These are phyloP conservation scores for Meripilus lineatus DNA, from an alignment of 1,284 basidiomycete genomes.

Conservation along the genomic window DNA sequence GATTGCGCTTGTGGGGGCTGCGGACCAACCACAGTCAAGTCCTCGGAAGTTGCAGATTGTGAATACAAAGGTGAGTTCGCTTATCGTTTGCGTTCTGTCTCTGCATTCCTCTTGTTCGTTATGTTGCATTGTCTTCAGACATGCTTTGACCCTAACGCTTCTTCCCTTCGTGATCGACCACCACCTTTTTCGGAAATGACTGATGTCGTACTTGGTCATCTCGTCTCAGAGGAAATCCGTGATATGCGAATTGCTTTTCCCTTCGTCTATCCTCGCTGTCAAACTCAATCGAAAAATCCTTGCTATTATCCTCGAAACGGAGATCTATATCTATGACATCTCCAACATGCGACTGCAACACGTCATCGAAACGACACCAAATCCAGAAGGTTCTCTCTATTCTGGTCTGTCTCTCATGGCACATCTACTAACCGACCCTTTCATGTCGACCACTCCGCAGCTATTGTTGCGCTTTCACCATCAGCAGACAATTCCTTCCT, in stretches of 20 bases:
- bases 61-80: slow-evolving; percentile 83
- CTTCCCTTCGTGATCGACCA: neutral
- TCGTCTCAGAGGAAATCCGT: slow-evolving; percentile 70
- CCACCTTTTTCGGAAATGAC: no score
- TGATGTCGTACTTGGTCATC: no score
- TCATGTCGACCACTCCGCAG: slow-evolving; percentile 35
- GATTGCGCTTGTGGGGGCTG: slow-evolving; percentile 93
- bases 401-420: neutral
- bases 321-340: slow-evolving; percentile 99
- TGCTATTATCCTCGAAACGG: slow-evolving; percentile 91
- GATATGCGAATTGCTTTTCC: slow-evolving; percentile 98
- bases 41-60: slow-evolving; percentile 95
- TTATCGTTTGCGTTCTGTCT: no score
- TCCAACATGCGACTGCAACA: slow-evolving; percentile 97
- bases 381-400: slow-evolving; percentile 76
- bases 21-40: slow-evolving; percentile 83
- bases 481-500: slow-evolving; percentile 96
- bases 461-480: slow-evolving; percentile 92
- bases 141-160: neutral
- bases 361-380: slow-evolving; percentile 95
- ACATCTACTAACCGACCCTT: neutral
- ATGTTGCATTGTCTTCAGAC: no score
- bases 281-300: slow-evolving; percentile 96
- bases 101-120: no score
- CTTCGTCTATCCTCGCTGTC: slow-evolving; percentile 91